These are phyloP conservation scores for Crithidia expoeki DNA, from an alignment of 208 protist genomes.

Conservation along the genomic window DNA sequence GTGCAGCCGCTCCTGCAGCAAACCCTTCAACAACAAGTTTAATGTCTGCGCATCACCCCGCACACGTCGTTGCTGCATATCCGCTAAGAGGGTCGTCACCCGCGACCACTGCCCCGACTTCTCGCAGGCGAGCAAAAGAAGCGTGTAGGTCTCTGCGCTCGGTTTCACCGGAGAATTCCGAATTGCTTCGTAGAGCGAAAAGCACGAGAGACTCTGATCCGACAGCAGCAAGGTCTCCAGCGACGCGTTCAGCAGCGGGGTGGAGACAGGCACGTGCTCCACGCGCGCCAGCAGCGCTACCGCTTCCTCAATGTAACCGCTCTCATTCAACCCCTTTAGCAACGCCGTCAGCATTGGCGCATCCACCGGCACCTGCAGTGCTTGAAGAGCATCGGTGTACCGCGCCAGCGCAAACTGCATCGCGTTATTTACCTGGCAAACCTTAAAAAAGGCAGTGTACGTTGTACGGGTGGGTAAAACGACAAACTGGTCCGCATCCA, in stretches of 20 bases:
- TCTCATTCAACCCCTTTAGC: constrained; percentile 76
- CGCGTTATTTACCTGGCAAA: constrained; percentile 75
- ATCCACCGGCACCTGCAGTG: constrained; percentile 73
- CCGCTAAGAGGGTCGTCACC: constrained; percentile 59
- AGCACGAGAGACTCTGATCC: constrained; percentile 66
- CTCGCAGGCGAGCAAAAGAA: constrained; percentile 82
- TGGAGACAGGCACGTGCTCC: constrained; percentile 71
- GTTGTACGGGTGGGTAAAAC: constrained; percentile 82
- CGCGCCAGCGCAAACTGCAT: constrained; percentile 77
- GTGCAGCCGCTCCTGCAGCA: constrained; percentile 68
- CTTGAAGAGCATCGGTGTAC: constrained; percentile 62
- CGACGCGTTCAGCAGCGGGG: constrained; percentile 76
- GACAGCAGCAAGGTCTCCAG: constrained; percentile 84
- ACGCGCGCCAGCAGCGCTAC: constrained; percentile 67
- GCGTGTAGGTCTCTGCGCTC: constrained; percentile 79
- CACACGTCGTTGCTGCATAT: constrained; percentile 81
- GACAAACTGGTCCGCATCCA: constrained; percentile 82
- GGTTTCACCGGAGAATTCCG: constrained; percentile 27
- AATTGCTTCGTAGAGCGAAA: constrained; percentile 68
- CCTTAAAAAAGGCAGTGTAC: constrained; percentile 79
- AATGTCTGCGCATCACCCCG: constrained; percentile 75
- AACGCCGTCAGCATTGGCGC: constrained; percentile 76
- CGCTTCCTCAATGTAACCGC: constrained; percentile 82
- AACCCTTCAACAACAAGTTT: constrained; percentile 84
- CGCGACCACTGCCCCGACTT: constrained; percentile 70